Evolutionary conservation across 148 eudicot genomes (phyloP).

Genomic region (Vaccinium macrocarpon): DNA sequence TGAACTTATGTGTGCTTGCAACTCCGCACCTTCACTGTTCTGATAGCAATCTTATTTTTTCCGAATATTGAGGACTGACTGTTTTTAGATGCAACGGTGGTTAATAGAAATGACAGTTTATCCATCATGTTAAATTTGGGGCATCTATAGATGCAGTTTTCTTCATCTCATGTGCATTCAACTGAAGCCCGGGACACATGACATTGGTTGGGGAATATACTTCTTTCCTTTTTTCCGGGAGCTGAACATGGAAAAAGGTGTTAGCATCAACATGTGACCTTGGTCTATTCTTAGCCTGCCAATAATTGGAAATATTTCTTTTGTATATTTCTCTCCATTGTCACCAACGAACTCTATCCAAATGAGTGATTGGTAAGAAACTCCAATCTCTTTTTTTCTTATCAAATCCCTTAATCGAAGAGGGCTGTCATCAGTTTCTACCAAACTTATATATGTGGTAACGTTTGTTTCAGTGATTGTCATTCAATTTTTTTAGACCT

Average conservation of each 20-base stretch:
- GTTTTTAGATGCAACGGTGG: neutral
- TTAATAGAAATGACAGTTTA: neutral
- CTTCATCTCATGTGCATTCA: neutral
- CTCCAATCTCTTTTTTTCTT: no score
- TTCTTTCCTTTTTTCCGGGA: neutral
- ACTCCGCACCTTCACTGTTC: neutral
- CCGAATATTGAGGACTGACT: neutral
- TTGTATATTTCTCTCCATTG: no score
- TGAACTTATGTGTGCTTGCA: neutral
- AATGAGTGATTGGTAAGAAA: no score
- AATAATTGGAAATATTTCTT: no score
- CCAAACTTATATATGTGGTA: no score
- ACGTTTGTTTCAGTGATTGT: no score
- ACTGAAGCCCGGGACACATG: neutral
- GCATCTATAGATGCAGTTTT: neutral
- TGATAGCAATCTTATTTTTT: neutral
- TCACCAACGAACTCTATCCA: no score
- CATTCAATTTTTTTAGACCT: no score
- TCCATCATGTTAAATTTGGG: neutral
- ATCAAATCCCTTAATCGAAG: no score
- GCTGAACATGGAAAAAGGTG: neutral
- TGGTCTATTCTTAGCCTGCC: no score
- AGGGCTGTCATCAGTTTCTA: no score
- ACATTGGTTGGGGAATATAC: neutral
- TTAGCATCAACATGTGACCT: neutral